Conservation (phyloP, 2,329 filamentous ascomycete genomes). For the Aspergillus calidoustus region DNA sequence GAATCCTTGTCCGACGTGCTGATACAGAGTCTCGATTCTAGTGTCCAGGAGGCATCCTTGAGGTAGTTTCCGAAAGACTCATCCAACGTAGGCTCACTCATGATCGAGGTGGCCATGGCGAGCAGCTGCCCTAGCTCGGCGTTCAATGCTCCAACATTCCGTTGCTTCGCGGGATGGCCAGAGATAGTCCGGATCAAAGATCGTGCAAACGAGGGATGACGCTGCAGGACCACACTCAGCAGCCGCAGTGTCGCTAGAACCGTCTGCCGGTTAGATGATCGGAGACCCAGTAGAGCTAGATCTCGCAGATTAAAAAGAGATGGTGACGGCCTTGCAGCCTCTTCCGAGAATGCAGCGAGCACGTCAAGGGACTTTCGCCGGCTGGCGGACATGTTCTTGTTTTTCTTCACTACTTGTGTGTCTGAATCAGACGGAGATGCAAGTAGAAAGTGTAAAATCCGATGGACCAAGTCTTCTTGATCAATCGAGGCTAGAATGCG, state of each 20-base stretch:
- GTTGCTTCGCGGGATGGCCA: constrained; percentile 33
- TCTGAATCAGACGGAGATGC: constrained; percentile 64
- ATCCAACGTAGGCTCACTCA: constrained; percentile 44
- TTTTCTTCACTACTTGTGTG: constrained; percentile 59
- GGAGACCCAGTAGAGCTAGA: constrained; percentile 81
- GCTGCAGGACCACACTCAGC: constrained; percentile 80
- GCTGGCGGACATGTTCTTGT: constrained; percentile 62
- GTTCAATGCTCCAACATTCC: constrained; percentile 46
- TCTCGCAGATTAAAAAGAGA: constrained; percentile 92
- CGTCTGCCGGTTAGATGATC: constrained; percentile 84
- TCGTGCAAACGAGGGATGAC: constrained; percentile 84
- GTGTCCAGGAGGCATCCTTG: constrained; percentile 58
- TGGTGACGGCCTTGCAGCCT: constrained; percentile 77
- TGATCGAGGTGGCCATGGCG: constrained; percentile 41
- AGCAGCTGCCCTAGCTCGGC: constrained; percentile 46
- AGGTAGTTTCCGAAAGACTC: constrained; percentile 51
- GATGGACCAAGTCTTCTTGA: constrained; percentile 90
- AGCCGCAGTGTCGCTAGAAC: constrained; percentile 87
- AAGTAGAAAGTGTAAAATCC: constrained; percentile 89
- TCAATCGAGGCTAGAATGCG: constrained; percentile 90
- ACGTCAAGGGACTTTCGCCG: constrained; percentile 89
- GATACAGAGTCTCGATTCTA: constrained; percentile 43
- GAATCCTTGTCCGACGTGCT: constrained; percentile 35
- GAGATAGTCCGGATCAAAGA: constrained; percentile 65
- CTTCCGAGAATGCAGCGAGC: constrained; percentile 75